Evolutionary conservation across 148 eudicot species (phyloP), one percentile per base, ranked within the genome.

Genomic region (Cornus controversa): DNA sequence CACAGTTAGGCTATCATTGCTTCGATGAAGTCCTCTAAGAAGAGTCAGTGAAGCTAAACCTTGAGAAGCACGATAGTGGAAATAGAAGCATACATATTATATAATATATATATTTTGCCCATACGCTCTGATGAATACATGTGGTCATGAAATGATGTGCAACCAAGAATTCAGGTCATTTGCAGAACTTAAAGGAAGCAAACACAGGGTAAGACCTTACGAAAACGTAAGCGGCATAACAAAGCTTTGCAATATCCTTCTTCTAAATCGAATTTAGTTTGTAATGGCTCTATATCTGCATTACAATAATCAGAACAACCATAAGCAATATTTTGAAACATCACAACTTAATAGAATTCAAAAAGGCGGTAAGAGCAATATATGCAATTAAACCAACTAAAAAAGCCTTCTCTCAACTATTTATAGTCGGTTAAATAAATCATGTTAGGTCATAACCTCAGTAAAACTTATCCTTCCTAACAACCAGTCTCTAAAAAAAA

Each of bases 221-320:
- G 98, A 89, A 96, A 96, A 85, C 98, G 99, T 83, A 93, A 84
- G 73, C 99, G 98, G 84, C 95, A 96, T 84, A 96, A 82, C 75
- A 96, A 68, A 80, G 98, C 93, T 85, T 81, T 88, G 87, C 98
- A 96, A 58, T 88, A 88, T 71, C 94, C 99, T 87, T 96, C 99
- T 86, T 96, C 99, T 71, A 93, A 82, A 71, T 91, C 88, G 60
- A 85, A 87, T 82, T 91, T 89, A 72, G 81, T 86, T 83, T 96
- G 99, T 64, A 96, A 82, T 26, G 98, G 91, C 74, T 93, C 97
- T 73, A 87, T 84, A 86, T 93, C 99, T 96, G 94, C 92, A 86
- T 73, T 63, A 72, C 66, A 36, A 80, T 29, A 75, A 28, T 45
- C 64, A 69, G 25, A 58, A 60, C 36, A 78, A 74, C 63, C 25